Evolutionary conservation across 2,329 filamentous ascomycete species (phyloP), one percentile per base, ranked within the genome.

Genomic region (Metarhizium robertsii): DNA sequence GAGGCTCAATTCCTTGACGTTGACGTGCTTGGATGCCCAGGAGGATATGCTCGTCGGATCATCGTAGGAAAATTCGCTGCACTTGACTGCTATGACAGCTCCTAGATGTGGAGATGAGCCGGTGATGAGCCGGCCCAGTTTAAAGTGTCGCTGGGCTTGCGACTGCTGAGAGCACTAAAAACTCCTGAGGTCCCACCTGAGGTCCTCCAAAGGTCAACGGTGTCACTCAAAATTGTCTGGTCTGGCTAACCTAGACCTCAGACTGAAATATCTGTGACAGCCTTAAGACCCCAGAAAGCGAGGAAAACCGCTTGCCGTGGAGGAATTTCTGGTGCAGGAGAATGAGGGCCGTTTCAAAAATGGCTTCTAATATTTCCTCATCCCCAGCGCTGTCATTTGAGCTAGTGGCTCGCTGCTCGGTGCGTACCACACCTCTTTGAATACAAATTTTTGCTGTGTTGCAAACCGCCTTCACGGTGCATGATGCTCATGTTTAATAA

Each of bases 321-420:
- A 6, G n/a, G 16, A 7, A 32, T 13, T 34, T 30, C 25, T 38
- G 30, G 43, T 48, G 6, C 6, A 20, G 52, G 52, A 62, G 56
- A 50, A 66, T 71, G 62, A 67, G 65, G 60, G 62, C 63, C 13
- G 63, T 62, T 20, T 70, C 65, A 63, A 78, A 65, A 60, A 80
- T 80, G 78, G 73, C 76, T 46, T 71, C 73, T 55, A 73, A 74
- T 53, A 74, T 83, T 66, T 75, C 76, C 61, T 79, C 75, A 29
- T 79, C 79, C 18, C 72, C 87, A 13, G 90, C 90, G 50, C 77
- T 95, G 67, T 89, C 79, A 1, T 92, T 92, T 68, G 87, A 94
- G 62, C 77, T 92, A 34, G 73, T 90, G 57, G 86, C 87, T 51
- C 84, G 81, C 69, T 95, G 90, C 73, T 92, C 90, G 61, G 90